These are phyloP conservation scores for Chrysochromulina parva DNA, from an alignment of 78 protist genomes.

Conservation along the genomic window DNA sequence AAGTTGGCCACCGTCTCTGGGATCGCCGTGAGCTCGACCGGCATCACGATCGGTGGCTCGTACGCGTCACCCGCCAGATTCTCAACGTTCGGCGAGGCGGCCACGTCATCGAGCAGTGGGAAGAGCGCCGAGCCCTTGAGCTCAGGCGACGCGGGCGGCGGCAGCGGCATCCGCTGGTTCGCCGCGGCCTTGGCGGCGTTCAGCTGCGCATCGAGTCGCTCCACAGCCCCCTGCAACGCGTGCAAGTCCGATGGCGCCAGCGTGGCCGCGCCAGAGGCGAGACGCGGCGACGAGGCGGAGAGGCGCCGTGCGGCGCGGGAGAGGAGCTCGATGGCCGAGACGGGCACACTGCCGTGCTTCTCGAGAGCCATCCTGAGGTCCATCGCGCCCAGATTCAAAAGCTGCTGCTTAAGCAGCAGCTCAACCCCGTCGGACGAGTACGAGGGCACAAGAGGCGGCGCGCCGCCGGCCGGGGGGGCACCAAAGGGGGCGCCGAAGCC, in stretches of 20 bases:
- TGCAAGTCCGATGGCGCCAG: neutral
- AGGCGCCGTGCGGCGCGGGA: neutral
- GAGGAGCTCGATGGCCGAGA: neutral
- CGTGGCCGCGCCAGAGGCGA: neutral
- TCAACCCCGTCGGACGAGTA: neutral
- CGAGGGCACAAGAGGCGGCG: neutral
- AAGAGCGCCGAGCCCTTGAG: neutral
- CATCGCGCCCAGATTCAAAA: neutral
- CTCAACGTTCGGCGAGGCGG: neutral
- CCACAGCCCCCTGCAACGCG: neutral
- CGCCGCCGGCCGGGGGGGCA: too few species aligned
- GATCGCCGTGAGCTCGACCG: slow-evolving; percentile 23
- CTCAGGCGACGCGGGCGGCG: neutral
- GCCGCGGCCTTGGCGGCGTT: neutral
- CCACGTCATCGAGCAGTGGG: slow-evolving; percentile 35
- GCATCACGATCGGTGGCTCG: slow-evolving; percentile 18
- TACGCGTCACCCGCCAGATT: neutral
- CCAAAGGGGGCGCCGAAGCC: too few species aligned
- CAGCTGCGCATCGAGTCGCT: neutral
- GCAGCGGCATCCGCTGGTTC: neutral
- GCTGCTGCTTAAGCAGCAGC: slow-evolving; percentile 6
- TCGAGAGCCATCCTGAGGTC: neutral
- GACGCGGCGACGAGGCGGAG: neutral
- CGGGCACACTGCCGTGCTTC: neutral
- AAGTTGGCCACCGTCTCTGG: neutral